Base-by-base conservation (phyloP, 2,329 filamentous ascomycete species). In the Geoglossum cookeanum region DNA sequence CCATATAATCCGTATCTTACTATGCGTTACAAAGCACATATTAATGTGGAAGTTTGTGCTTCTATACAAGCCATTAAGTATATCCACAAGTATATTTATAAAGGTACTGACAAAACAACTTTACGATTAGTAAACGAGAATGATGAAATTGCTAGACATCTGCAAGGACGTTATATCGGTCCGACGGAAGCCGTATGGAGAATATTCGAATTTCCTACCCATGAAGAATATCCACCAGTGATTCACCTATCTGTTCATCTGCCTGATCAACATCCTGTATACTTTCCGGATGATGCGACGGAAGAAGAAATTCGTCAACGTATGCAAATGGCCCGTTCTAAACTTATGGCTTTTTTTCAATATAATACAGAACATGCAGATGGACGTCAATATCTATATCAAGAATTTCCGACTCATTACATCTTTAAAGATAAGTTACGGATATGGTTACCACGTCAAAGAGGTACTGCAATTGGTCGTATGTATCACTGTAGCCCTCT, bases 41-140 rank as follows among this genome's bases (percentile, higher is more conserved):
- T 60, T 27, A 59, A 60, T 39, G 44, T 61, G 1, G 58, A 61
- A 53, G 39, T 61, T 2, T 61, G 58, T 32, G 47, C 54, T 1
- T 48, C 39, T 4, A 35, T 61, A 9, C 4, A 57, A 22, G 56
- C 56, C 1, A 37, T 61, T 4, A 61, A 61, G 47, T 61, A 61
- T 57, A 59, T 61, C 1, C 29, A 59, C 33, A 61, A 61, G 48
- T 61, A 61, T 47, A 45, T 61, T 2, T 61, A 61, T 52, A 61
- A 61, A 48, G 39, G 57, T 5, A 17, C 35, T 29, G 55, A 61
- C 33, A 29, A 45, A n/a, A 57, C 55, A 1, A 51, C 54, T 1
- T 47, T 47, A 47, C 44, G 3, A 1, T 17, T 57, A 7, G 32
- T 17, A n/a, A 45, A 58, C 11, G 32, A 27, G 32, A 13, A 29